A percentile compares a stretch with the other conserved stretches of the same genome.
phyloP scores from a whole-genome alignment of 805 yeast genomes.

The Tetrapisispora namnaoensis region DNA sequence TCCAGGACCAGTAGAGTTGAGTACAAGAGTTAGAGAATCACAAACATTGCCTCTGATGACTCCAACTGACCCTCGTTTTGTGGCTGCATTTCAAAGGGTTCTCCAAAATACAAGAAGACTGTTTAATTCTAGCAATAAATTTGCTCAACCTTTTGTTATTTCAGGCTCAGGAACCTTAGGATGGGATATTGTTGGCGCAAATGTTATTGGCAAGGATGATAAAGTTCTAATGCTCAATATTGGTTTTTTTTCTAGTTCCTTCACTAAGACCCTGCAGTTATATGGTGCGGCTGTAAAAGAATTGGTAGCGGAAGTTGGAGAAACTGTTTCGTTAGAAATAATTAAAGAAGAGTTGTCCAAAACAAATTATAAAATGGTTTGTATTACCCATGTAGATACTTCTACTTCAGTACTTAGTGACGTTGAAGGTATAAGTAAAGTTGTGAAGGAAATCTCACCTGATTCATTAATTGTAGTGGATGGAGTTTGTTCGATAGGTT shows the following conservation, averaged over 20 bases:
- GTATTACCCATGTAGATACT: conserved; percentile 93
- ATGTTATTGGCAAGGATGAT: conserved; percentile 60
- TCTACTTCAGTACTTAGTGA: conserved; percentile 87
- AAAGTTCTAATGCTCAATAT: conserved; percentile 75
- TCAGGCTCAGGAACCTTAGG: conserved; percentile 93
- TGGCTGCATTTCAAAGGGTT: conserved; percentile 58
- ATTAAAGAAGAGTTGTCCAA: conserved; percentile 46
- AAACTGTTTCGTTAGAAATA: conserved; percentile 45
- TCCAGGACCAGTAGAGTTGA: conserved; percentile 83
- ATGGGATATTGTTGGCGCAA: conserved; percentile 84
- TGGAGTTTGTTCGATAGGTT: conserved; percentile 91
- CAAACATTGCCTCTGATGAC: conserved; percentile 77
- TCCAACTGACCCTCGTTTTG: conserved; percentile 84
- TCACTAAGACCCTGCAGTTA: conserved; percentile 62
- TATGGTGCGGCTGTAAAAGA: conserved; percentile 73
- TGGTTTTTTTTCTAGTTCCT: conserved; percentile 80
- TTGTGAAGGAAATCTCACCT: conserved; percentile 62
- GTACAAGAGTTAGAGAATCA: conserved; percentile 68
- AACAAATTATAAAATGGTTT: conserved; percentile 54
- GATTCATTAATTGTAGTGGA: conserved; percentile 79
- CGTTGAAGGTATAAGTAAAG: conserved; percentile 48
- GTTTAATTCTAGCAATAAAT: conserved; percentile 49
- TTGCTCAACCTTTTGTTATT: conserved; percentile 60
- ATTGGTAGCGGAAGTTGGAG: conserved; percentile 66
- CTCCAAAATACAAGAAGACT: conserved; percentile 60